These are phyloP conservation scores for Candolleomyces eurysporus DNA, from an alignment of 768 basidiomycete genomes.

Conservation along the genomic window DNA sequence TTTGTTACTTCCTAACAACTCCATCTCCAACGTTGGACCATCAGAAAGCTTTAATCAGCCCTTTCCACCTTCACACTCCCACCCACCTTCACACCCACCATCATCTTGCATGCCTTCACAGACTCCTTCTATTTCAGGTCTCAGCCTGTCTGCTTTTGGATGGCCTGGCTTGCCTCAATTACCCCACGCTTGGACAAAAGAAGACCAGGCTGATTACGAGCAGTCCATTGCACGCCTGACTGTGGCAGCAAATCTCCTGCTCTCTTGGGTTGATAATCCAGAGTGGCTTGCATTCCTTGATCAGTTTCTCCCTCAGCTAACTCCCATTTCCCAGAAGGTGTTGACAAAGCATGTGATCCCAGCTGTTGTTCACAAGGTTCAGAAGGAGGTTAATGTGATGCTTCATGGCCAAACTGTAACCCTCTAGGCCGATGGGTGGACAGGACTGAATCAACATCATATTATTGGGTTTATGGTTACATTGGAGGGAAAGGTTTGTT, in stretches of 20 bases:
- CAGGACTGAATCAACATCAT: constrained; percentile 29
- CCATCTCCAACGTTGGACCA: too few species aligned
- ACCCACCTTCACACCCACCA: too few species aligned
- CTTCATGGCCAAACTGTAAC: constrained; percentile 17
- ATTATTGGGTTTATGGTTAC: constrained; percentile 30
- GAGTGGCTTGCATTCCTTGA: constrained; percentile 28
- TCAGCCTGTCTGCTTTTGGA: neutral
- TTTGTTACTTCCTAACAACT: too few species aligned
- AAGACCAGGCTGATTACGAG: constrained; percentile 22
- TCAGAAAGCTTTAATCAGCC: too few species aligned
- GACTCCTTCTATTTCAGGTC: neutral
- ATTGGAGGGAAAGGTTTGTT: neutral
- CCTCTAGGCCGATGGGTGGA: constrained; percentile 36
- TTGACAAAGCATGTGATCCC: constrained; percentile 24
- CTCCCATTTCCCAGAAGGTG: constrained; percentile 18
- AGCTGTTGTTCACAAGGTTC: constrained; percentile 2
- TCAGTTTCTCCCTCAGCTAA: constrained; percentile 28
- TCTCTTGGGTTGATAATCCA: constrained; percentile 37
- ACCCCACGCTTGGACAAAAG: neutral
- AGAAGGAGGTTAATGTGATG: neutral
- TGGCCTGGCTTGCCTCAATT: neutral
- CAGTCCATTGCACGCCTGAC: constrained; percentile 21
- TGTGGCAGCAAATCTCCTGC: constrained; percentile 29
- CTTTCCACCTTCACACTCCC: too few species aligned
- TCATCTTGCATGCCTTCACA: neutral